Percentiles rank a stretch among this genome's conserved stretches.
Evolutionary conservation across 305 asterid genomes (phyloP).

Genomic region (Solanum aculeatissimum): DNA sequence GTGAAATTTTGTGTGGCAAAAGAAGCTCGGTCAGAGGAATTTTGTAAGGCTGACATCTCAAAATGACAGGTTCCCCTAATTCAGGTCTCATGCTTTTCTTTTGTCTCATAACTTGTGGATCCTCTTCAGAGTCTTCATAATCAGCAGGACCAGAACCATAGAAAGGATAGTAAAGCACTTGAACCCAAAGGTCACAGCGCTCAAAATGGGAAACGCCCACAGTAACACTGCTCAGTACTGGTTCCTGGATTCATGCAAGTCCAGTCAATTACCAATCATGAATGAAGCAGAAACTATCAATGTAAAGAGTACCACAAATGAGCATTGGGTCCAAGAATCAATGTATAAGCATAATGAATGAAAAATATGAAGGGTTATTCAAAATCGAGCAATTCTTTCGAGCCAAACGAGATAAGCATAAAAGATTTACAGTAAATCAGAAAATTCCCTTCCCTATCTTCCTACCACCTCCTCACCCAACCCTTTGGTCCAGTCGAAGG

Average conservation of each 20-base stretch:
- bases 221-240: slow-evolving; percentile 78
- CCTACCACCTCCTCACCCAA: not conserved
- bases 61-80: slow-evolving; percentile 60
- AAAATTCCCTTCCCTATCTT: not conserved
- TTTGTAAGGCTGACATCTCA: slow-evolving; percentile 94
- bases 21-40: slow-evolving; percentile 90
- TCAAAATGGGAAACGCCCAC: slow-evolving; percentile 90
- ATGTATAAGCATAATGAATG: not conserved
- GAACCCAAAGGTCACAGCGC: slow-evolving; percentile 76
- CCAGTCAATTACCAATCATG: not conserved
- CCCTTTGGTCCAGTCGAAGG: not conserved
- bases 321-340: not conserved
- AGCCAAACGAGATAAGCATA: not conserved
- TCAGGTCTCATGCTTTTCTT: slow-evolving; percentile 54
- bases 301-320: not conserved
- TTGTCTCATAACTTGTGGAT: slow-evolving; percentile 53
- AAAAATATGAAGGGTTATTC: not conserved
- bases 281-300: not conserved
- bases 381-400: not conserved
- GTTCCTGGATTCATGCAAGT: slow-evolving; percentile 46
- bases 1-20: slow-evolving; percentile 83
- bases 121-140: slow-evolving; percentile 68
- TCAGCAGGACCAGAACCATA: slow-evolving; percentile 47
- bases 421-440: not conserved
- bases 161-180: slow-evolving; percentile 81